Conservation (phyloP, 371 early-diverging fungal species). For the Funneliformis caledonium region DNA sequence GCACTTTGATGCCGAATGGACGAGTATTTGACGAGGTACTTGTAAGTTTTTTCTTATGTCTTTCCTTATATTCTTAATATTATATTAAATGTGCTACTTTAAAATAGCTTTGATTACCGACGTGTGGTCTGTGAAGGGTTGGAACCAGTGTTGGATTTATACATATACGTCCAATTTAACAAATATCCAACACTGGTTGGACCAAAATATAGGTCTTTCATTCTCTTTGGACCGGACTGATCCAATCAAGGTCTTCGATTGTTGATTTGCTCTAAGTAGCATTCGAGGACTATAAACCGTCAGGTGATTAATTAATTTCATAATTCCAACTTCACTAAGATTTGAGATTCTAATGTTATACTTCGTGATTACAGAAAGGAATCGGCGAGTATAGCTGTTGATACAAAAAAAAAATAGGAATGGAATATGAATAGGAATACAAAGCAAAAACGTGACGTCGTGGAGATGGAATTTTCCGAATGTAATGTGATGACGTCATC, state of each 20-base stretch:
- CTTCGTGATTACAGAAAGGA: constrained; percentile 8
- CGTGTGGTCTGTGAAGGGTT: constrained; percentile 25
- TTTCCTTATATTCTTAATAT: no score
- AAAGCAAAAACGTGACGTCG: no score
- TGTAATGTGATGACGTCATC: no score
- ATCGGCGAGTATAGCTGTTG: constrained; percentile 20
- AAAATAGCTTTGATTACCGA: not conserved
- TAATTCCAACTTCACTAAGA: not conserved
- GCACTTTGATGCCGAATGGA: constrained; percentile 29
- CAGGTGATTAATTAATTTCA: constrained; percentile 14
- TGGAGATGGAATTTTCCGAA: no score
- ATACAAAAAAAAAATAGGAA: constrained; percentile 20
- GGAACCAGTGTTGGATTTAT: no score
- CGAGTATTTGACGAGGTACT: constrained; percentile 4
- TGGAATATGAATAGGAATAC: no score
- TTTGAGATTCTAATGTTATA: not conserved
- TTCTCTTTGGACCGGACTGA: no score
- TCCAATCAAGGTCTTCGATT: no score
- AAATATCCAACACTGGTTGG: no score
- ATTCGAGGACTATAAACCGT: not conserved
- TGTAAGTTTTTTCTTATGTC: constrained; percentile 4
- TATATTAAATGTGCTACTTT: no score
- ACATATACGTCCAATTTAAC: no score
- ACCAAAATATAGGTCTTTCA: no score
- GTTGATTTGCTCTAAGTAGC: not conserved